These are phyloP conservation scores for Colletotrichum cereale DNA, from an alignment of 2,329 filamentous ascomycete genomes.

Conservation along the genomic window DNA sequence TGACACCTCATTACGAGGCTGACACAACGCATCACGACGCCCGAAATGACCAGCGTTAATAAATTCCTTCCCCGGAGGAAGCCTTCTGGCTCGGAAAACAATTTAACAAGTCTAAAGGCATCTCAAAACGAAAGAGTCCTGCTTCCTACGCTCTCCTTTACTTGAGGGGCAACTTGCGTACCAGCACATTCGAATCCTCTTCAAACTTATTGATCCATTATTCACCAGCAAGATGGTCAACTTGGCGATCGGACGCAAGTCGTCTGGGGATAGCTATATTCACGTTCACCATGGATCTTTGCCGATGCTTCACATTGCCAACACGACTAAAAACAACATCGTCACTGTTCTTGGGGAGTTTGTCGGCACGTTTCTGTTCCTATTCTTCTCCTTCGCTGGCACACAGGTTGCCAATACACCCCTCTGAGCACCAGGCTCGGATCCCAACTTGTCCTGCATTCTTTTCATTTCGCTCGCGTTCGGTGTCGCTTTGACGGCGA, in stretches of 20 bases:
- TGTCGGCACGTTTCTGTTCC: slow-evolving; percentile 66
- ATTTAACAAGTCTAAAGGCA: neutral
- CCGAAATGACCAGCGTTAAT: neutral
- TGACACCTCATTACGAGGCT: neutral
- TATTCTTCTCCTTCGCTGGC: slow-evolving; percentile 58
- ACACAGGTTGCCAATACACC: slow-evolving; percentile 50
- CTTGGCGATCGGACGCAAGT: neutral
- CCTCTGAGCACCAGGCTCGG: neutral
- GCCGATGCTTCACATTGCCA: slow-evolving; percentile 31
- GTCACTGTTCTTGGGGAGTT: slow-evolving; percentile 63
- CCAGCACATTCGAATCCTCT: neutral
- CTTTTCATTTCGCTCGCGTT: slow-evolving; percentile 65
- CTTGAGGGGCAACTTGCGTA: neutral
- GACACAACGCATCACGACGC: neutral
- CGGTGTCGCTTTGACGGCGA: slow-evolving; percentile 63
- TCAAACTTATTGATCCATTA: neutral
- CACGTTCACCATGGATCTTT: slow-evolving; percentile 4
- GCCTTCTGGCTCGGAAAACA: no score
- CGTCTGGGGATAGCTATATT: neutral
- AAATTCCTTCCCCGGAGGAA: neutral
- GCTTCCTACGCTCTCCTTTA: neutral
- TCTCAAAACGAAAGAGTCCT: neutral
- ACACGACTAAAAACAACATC: slow-evolving; percentile 49
- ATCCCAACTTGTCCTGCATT: slow-evolving; percentile 51
- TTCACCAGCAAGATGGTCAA: neutral